Percentiles rank a stretch among this genome's conserved stretches.
phyloP scores from a whole-genome alignment of 305 asterid genomes.

The Euphrasia arctica region DNA sequence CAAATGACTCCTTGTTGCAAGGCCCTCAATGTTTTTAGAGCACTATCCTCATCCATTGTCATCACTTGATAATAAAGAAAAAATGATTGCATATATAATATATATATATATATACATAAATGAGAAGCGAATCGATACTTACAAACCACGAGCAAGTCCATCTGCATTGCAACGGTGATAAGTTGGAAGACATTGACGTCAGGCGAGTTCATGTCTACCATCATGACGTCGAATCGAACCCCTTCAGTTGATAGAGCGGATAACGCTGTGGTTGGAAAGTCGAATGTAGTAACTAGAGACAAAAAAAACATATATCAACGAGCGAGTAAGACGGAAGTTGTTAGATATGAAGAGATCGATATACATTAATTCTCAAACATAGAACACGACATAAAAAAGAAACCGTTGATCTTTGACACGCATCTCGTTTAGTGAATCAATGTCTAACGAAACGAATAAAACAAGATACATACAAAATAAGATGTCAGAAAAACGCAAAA shows the following conservation, averaged over 20 bases:
- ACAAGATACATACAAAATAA: no score
- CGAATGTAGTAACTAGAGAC: conserved; percentile 19
- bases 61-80: conserved; percentile 26
- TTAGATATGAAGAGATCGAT: no score
- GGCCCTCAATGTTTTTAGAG: conserved; percentile 25
- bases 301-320: not conserved
- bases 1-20: conserved; percentile 41
- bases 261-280: conserved; percentile 30
- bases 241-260: conserved; percentile 26
- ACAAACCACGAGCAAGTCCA: conserved; percentile 31
- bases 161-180: conserved; percentile 25
- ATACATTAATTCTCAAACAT: not conserved
- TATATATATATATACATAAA: no score
- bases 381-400: no score
- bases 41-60: conserved; percentile 27
- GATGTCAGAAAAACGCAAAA: not conserved
- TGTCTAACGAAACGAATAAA: no score
- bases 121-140: no score
- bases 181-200: conserved; percentile 26
- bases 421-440: not conserved
- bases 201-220: conserved; percentile 33
- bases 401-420: no score
- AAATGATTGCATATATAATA: no score
- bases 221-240: conserved; percentile 32
- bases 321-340: no score